Conservation (phyloP, 2,329 filamentous ascomycete genomes). For the Trichoderma breve region DNA sequence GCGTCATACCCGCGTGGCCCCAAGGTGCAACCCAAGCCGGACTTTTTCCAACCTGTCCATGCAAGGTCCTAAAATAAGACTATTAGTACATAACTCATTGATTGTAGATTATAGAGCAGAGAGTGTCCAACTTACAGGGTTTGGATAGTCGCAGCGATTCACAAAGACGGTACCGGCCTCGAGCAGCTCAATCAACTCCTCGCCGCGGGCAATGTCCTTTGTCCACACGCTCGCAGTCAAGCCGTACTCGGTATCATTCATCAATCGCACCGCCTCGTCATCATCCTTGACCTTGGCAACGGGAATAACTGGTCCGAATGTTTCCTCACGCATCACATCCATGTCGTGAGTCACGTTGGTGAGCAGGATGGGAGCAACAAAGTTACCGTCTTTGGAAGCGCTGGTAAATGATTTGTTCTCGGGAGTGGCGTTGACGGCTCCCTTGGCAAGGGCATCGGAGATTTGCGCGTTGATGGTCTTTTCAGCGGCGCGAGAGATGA, state of each 20-base stretch:
- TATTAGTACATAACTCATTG: no score
- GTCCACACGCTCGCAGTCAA: neutral
- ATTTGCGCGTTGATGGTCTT: neutral
- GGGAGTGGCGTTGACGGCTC: neutral
- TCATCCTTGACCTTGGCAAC: neutral
- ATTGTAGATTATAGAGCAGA: neutral
- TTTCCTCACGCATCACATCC: neutral
- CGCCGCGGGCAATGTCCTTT: neutral
- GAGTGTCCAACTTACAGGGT: neutral
- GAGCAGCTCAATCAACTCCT: neutral
- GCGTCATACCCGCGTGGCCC: neutral
- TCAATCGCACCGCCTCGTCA: neutral
- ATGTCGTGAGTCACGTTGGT: neutral
- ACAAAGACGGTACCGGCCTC: neutral
- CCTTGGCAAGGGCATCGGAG: neutral
- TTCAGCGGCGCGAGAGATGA: neutral
- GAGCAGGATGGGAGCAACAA: neutral
- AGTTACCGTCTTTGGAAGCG: neutral
- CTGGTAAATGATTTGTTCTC: neutral
- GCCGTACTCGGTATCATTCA: neutral
- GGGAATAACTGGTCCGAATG: neutral
- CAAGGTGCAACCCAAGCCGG: neutral
- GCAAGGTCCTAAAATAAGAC: neutral
- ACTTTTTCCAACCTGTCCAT: neutral
- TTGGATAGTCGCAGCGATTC: neutral